A percentile compares a stretch with the other conserved stretches of the same genome.
phyloP scores from a whole-genome alignment of 2,329 filamentous ascomycete species.

The Gaeumannomyces sp. region DNA sequence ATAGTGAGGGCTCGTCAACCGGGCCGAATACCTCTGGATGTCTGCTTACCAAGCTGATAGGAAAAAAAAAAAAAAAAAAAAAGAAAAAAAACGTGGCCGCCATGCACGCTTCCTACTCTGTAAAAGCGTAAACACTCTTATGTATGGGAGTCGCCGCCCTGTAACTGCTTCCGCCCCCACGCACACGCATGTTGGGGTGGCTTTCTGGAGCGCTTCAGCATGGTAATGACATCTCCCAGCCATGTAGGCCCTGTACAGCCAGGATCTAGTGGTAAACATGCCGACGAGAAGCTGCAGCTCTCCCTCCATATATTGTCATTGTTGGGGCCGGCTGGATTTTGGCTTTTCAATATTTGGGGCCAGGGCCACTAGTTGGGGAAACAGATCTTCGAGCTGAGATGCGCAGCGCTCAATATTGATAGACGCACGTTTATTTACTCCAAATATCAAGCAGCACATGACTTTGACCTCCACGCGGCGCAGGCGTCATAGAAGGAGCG shows the following conservation, averaged over 20 bases:
- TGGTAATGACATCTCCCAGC: neutral
- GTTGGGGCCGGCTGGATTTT: no score
- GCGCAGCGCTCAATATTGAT: neutral
- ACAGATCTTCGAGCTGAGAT: neutral
- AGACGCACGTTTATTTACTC: neutral
- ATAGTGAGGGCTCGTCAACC: neutral
- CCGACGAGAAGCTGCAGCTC: no score
- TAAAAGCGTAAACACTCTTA: neutral
- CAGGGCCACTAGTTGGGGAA: no score
- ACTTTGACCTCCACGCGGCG: no score
- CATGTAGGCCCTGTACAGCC: no score
- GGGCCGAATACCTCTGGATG: neutral
- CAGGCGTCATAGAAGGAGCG: neutral
- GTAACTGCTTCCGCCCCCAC: no score
- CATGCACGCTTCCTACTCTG: slow-evolving; percentile 1
- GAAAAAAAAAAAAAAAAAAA: neutral
- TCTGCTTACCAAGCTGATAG: neutral
- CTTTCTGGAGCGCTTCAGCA: neutral
- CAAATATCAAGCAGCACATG: neutral
- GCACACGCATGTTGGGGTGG: no score
- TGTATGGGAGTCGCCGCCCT: neutral
- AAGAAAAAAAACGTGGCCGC: neutral
- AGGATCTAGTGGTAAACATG: no score
- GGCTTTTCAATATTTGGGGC: no score
- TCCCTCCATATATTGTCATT: no score